These are phyloP conservation scores for Macrophomina tecta DNA, from an alignment of 2,329 filamentous ascomycete genomes.

Conservation along the genomic window DNA sequence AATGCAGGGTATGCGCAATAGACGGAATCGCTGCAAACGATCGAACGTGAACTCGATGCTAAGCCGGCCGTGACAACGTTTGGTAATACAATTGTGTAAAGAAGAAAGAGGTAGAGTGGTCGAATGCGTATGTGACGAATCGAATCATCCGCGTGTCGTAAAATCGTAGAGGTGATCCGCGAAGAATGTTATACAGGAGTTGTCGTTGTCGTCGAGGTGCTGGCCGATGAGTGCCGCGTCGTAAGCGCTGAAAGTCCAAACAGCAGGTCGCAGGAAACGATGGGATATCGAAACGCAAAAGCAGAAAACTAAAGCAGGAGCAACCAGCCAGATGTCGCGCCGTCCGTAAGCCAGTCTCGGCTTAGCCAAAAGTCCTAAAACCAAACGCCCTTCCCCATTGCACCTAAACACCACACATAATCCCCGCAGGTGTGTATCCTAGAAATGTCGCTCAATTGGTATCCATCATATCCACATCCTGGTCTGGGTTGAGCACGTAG, in stretches of 20 bases:
- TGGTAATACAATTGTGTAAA: conserved; percentile 27
- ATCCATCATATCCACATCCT: conserved; percentile 68
- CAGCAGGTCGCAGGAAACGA: conserved; percentile 25
- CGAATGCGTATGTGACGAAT: conserved; percentile 25
- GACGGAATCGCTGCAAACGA: conserved; percentile 19
- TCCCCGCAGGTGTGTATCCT: not conserved
- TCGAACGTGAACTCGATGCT: conserved; percentile 13
- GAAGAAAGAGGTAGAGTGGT: conserved; percentile 26
- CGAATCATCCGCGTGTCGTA: conserved; percentile 21
- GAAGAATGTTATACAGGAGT: conserved; percentile 24
- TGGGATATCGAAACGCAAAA: conserved; percentile 29
- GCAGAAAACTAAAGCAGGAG: conserved; percentile 25
- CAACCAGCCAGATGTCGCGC: conserved; percentile 15
- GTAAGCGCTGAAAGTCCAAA: conserved; percentile 25
- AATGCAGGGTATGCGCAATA: conserved; percentile 13
- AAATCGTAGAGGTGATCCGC: conserved; percentile 24
- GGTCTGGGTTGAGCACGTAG: conserved; percentile 61
- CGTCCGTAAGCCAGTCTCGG: conserved; percentile 12
- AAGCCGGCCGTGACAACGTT: conserved; percentile 26
- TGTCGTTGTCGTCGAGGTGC: conserved; percentile 18
- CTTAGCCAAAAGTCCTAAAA: conserved; percentile 26
- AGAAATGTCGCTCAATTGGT: conserved; percentile 37
- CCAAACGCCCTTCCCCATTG: conserved; percentile 22
- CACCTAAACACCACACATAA: conserved; percentile 18
- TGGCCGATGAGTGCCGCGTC: conserved; percentile 19